phyloP scores from a whole-genome alignment of 2,329 filamentous ascomycete species.

The Akanthomyces lecanii region DNA sequence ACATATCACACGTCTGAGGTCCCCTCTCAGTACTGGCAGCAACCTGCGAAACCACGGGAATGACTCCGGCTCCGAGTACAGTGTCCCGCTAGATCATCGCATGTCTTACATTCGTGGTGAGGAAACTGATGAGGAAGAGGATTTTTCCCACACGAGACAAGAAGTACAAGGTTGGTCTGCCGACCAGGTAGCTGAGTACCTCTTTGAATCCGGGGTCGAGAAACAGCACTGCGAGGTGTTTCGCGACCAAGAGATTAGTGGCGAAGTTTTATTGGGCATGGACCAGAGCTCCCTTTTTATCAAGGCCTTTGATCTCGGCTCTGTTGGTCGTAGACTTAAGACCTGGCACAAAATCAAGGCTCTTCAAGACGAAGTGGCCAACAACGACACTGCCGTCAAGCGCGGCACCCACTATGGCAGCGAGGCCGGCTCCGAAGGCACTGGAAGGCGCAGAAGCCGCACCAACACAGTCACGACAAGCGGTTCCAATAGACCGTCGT shows the following conservation, averaged over 20 bases:
- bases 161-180: slow-evolving; percentile 80
- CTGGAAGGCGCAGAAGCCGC: slow-evolving; percentile 47
- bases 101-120: slow-evolving; percentile 90
- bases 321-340: slow-evolving; percentile 82
- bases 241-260: slow-evolving; percentile 89
- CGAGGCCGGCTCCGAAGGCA: slow-evolving; percentile 54
- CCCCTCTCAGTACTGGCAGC: slow-evolving; percentile 45
- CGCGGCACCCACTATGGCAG: slow-evolving; percentile 56
- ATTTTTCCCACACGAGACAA: slow-evolving; percentile 58
- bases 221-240: slow-evolving; percentile 91
- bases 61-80: slow-evolving; percentile 88
- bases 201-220: slow-evolving; percentile 82
- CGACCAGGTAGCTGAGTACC: slow-evolving; percentile 79
- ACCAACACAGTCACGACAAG: slow-evolving; percentile 54
- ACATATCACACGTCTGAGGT: slow-evolving; percentile 82
- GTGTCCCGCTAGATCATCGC: slow-evolving; percentile 69
- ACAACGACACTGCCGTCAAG: slow-evolving; percentile 38
- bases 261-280: slow-evolving; percentile 90
- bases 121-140: slow-evolving; percentile 93
- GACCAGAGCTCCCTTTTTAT: slow-evolving; percentile 93
- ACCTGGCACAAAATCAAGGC: slow-evolving; percentile 96
- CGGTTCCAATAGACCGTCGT: slow-evolving; percentile 42
- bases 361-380: slow-evolving; percentile 80
- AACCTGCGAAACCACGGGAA: slow-evolving; percentile 50
- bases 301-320: slow-evolving; percentile 90